Evolutionary conservation across 768 basidiomycete species (phyloP).

Genomic region (Psilocybe cubensis): DNA sequence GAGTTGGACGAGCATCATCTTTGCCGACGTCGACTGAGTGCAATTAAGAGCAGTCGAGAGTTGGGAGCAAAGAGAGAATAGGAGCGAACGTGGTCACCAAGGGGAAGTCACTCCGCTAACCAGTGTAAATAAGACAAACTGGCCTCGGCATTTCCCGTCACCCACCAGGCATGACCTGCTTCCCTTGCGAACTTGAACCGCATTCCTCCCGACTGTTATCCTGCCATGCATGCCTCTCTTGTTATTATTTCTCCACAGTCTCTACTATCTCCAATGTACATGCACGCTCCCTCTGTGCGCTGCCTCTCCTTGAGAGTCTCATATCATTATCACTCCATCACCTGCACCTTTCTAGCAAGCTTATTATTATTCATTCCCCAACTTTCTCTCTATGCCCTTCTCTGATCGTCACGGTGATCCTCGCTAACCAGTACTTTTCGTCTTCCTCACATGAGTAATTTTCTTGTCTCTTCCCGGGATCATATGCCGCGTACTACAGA

Average conservation of each 20-base stretch:
- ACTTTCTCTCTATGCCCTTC: not conserved
- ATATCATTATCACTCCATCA: not conserved
- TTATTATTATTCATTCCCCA: not conserved
- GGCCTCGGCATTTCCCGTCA: not conserved
- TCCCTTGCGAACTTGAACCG: conserved; percentile 4
- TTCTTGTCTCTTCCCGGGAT: not conserved
- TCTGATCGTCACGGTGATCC: conserved; percentile 1
- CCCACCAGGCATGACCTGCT: not conserved
- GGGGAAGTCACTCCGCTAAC: conserved; percentile 3
- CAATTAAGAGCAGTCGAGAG: conserved; percentile 1
- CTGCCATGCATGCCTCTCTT: not conserved
- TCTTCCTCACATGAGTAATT: not conserved
- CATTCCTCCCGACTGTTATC: conserved; percentile 3
- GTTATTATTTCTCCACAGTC: not conserved
- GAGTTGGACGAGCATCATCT: conserved; percentile 25
- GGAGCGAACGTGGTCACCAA: conserved; percentile 13
- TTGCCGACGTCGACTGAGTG: not conserved
- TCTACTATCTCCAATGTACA: not conserved
- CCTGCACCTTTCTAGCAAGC: not conserved
- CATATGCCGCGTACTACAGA: not conserved
- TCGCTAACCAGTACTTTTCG: not conserved
- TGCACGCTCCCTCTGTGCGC: no score
- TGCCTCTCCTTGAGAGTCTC: no score
- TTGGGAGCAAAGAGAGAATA: conserved; percentile 2
- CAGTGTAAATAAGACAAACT: not conserved